Evolutionary conservation across 2,329 filamentous ascomycete genomes (phyloP).

Genomic region (Trematosphaeria pertusa): DNA sequence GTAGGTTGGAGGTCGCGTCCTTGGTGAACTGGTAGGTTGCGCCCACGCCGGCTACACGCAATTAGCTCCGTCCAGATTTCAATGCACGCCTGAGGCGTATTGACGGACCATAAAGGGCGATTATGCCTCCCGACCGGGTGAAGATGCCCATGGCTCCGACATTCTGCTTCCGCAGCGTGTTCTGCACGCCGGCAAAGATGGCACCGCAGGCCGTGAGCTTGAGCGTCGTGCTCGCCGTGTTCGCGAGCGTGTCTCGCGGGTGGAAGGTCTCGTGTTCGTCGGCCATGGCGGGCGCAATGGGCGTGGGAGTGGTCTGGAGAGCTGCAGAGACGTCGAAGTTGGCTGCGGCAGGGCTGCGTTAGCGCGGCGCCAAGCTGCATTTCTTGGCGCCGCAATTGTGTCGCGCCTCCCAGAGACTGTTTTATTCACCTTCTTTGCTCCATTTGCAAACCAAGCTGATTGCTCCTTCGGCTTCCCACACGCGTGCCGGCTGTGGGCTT

Average conservation of each 20-base stretch:
- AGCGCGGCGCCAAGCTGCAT: conserved; percentile 3
- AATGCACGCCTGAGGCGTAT: not conserved
- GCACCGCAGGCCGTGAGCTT: conserved; percentile 73
- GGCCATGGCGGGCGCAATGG: conserved; percentile 46
- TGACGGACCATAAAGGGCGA: conserved; percentile 69
- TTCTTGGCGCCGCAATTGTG: conserved; percentile 6
- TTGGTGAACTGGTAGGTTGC: conserved; percentile 80
- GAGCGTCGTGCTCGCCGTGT: conserved; percentile 68
- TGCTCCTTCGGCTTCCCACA: no score
- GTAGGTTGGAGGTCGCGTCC: conserved; percentile 80
- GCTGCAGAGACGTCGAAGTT: conserved; percentile 26
- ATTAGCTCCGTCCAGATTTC: conserved; percentile 30
- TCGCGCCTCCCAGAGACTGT: no score
- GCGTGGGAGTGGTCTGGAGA: conserved; percentile 29
- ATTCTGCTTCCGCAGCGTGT: conserved; percentile 83
- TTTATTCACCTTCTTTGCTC: no score
- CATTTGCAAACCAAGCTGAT: no score
- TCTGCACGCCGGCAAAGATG: conserved; percentile 80
- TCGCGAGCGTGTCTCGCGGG: conserved; percentile 75
- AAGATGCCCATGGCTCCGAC: conserved; percentile 82
- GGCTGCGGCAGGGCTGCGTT: conserved; percentile 16
- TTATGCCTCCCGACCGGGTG: conserved; percentile 76
- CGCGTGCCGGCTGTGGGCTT: no score
- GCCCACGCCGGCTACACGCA: conserved; percentile 70
- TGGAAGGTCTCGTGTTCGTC: conserved; percentile 61